phyloP scores from a whole-genome alignment of 768 basidiomycete species.

The Hericium coralloides region DNA sequence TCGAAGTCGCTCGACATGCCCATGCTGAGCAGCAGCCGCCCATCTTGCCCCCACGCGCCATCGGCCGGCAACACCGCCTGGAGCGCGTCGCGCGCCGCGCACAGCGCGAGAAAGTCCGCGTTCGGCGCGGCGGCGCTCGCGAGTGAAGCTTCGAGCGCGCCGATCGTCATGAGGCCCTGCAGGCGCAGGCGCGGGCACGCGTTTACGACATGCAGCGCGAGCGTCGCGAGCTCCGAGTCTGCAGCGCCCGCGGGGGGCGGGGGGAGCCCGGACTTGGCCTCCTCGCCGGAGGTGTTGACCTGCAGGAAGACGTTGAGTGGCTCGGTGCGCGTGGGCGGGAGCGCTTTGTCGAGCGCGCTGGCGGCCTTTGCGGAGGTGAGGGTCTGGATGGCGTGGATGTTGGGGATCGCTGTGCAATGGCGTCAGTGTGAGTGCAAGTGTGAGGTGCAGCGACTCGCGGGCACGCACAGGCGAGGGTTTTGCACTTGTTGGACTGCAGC shows the following conservation, averaged over 20 bases:
- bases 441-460: no score
- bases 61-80: conserved; percentile 31
- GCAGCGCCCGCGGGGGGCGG: conserved; percentile 35
- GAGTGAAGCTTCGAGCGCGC: conserved; percentile 67
- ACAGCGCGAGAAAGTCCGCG: conserved; percentile 69
- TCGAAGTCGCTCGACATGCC: conserved; percentile 97
- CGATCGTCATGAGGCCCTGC: conserved; percentile 95
- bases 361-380: conserved; percentile 78
- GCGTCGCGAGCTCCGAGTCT: conserved; percentile 42
- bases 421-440: no score
- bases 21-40: conserved; percentile 70
- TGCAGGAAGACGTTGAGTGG: conserved; percentile 83
- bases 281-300: conserved; percentile 94
- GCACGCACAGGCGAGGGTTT: conserved; percentile 59
- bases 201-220: conserved; percentile 63
- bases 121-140: conserved; percentile 36
- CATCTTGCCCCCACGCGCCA: conserved; percentile 38
- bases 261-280: conserved; percentile 76
- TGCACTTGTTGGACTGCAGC: conserved; percentile 90
- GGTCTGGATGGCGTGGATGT: conserved; percentile 82
- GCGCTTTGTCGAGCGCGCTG: conserved; percentile 63
- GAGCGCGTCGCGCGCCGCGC: conserved; percentile 52
- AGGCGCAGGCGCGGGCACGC: conserved; percentile 70
- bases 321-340: conserved; percentile 42
- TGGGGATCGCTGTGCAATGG: conserved; percentile 61